Base-by-base conservation (phyloP, 768 basidiomycete genomes). In the Suillus subluteus region DNA sequence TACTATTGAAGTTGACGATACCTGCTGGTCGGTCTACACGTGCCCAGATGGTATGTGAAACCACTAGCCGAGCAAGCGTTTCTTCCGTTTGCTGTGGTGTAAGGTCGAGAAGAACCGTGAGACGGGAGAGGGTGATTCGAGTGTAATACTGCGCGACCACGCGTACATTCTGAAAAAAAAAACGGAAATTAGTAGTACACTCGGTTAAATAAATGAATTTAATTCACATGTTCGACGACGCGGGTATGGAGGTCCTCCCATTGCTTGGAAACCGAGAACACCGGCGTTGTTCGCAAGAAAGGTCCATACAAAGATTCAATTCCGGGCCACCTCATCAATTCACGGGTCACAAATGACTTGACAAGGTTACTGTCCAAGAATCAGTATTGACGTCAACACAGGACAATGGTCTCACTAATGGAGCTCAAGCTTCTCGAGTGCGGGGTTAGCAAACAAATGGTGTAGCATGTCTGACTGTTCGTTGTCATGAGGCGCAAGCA, bases 381-480 rank as follows among this genome's bases (percentile, higher is more conserved):
- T 58, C 55, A 61, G 69, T 32, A 71, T 62, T 46, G 52, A 30
- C 3, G 54, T 48, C 48, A 40, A 40, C 64, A 69, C 23, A 18
- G 15, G 6, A 54, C 48, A 43, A 48, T 16, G 40, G 12, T 76
- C 81, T 79, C 81, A 98, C 96, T 91, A 90, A 76, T 96, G 94
- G 50, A 94, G 81, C 70, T 94, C 90, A 55, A 96, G 82, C 76
- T 93, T 96, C 68, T 83, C 79, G 50, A 98, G 79, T 30, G 91
- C 89, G 30, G 95, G 87, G 76, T 98, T 90, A 55, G 82, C 82
- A 73, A 86, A 92, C 38, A 97, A 83, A 73, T 94, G 92, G 76
- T 98, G 90, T 55, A 99, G 81, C 91, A 99, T 96, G 75, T 99
- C 96, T 3, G 91, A 94, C 78, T 99, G 98, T 78, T 98, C 97